Evolutionary conservation across 768 basidiomycete species (phyloP), one percentile per base, ranked within the genome.

Genomic region (Pulveroboletus sp.): DNA sequence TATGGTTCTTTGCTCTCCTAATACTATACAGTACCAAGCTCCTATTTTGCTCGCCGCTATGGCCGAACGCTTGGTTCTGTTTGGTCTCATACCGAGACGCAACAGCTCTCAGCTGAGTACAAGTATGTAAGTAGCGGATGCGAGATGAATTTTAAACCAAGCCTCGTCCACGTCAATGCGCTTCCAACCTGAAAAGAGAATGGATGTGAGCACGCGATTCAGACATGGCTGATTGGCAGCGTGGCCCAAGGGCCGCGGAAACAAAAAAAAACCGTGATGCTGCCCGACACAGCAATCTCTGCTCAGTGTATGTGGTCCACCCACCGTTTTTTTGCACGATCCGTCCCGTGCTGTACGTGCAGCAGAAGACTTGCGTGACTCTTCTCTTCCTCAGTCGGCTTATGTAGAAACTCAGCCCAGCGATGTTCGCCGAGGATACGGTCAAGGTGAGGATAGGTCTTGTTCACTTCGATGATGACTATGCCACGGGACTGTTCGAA

Each of bases 181-280:
- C 56, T 76, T 79, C 76, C 76, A 78, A 7, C 76, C 76, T 77
- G 23, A 27, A 34, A n/a, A n/a, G n/a, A n/a, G 12, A 44, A 27
- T 22, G 22, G 12, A 5, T 2, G 36, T 53, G 23, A 53, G 37
- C 7, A 7, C 12, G 13, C 41, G 23, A n/a, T 16, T 22, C 11
- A 12, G 29, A 56, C 9, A 26, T 32, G 4, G 40, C 17, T 12
- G 48, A 43, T 45, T 6, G 27, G 42, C 19, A 9, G 24, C 36
- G 47, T n/a, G n/a, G n/a, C n/a, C n/a, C n/a, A n/a, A n/a, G n/a
- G n/a, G n/a, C n/a, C n/a, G n/a, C n/a, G n/a, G n/a, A n/a, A n/a
- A n/a, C n/a, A n/a, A n/a, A n/a, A n/a, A n/a, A n/a, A n/a, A n/a
- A n/a, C n/a, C n/a, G n/a, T n/a, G n/a, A n/a, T n/a, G n/a, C n/a